A percentile compares a stretch with the other conserved stretches of the same genome.
Evolutionary conservation across 441 rosid species (phyloP).

Genomic region (Isatis lusitanica): DNA sequence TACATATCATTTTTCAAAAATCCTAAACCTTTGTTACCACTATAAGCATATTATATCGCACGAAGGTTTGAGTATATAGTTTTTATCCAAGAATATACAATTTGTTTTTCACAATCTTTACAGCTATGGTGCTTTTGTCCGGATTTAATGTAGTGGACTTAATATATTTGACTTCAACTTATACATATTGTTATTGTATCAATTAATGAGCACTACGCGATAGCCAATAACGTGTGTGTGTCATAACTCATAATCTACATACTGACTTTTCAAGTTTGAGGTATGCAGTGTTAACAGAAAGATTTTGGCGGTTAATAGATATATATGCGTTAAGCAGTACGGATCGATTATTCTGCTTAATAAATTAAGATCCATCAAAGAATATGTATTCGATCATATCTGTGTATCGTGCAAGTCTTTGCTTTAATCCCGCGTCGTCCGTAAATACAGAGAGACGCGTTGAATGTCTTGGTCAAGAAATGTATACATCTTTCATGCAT

Average conservation of each 20-base stretch:
- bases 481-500: constrained; percentile 7
- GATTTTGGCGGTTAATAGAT: not conserved
- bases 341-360: not conserved
- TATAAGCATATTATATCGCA: not conserved
- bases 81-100: not conserved
- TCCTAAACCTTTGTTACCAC: not conserved
- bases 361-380: not conserved
- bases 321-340: not conserved
- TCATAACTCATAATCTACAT: not conserved
- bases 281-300: not conserved
- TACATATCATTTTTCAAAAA: not conserved
- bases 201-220: not conserved
- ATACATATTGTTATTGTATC: not conserved
- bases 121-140: not conserved
- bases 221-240: constrained; percentile 9
- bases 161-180: not conserved
- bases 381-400: not conserved
- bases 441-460: not conserved
- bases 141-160: not conserved
- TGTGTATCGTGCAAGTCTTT: constrained; percentile 11
- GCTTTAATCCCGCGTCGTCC: constrained; percentile 10
- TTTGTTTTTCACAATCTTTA: not conserved
- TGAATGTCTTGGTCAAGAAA: constrained; percentile 2
- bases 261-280: not conserved
- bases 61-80: too few relatives aligned